phyloP scores from a whole-genome alignment of 805 yeast genomes.

The Pichia nakasei region DNA sequence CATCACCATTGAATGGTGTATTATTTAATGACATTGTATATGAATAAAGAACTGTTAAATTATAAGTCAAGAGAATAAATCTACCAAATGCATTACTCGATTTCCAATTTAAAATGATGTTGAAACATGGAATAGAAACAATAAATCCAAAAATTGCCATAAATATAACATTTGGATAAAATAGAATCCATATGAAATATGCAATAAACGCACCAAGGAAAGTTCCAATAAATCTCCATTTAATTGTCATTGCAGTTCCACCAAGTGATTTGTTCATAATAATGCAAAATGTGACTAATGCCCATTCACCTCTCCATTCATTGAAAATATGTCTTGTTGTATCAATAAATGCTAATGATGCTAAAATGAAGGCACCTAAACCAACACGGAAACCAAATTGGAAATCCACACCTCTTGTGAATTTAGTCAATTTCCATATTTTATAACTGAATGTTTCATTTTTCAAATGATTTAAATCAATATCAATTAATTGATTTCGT shows the following conservation, averaged over 20 bases:
- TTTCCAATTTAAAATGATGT: conserved; percentile 63
- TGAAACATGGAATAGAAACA: conserved; percentile 38
- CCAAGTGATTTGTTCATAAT: conserved; percentile 83
- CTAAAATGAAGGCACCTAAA: conserved; percentile 59
- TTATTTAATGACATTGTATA: conserved; percentile 44
- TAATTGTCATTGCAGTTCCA: conserved; percentile 72
- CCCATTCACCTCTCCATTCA: conserved; percentile 79
- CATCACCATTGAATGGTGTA: conserved; percentile 59
- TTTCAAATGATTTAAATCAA: conserved; percentile 13
- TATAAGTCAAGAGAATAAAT: conserved; percentile 66
- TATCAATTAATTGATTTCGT: conserved; percentile 4
- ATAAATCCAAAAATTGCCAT: conserved; percentile 43
- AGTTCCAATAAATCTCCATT: conserved; percentile 69
- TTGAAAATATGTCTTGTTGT: conserved; percentile 44
- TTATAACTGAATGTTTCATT: conserved; percentile 19
- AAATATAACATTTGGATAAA: conserved; percentile 45
- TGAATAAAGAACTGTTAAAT: conserved; percentile 68
- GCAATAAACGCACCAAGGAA: conserved; percentile 62
- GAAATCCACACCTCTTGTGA: conserved; percentile 55
- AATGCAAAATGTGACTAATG: conserved; percentile 68
- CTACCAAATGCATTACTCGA: conserved; percentile 55
- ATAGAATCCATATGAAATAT: conserved; percentile 46
- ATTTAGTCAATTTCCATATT: conserved; percentile 42
- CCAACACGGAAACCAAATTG: conserved; percentile 78
- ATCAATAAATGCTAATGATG: conserved; percentile 59